These are phyloP conservation scores for Phytophthora cryptogea DNA, from an alignment of 352 stramenopile species.

Conservation along the genomic window DNA sequence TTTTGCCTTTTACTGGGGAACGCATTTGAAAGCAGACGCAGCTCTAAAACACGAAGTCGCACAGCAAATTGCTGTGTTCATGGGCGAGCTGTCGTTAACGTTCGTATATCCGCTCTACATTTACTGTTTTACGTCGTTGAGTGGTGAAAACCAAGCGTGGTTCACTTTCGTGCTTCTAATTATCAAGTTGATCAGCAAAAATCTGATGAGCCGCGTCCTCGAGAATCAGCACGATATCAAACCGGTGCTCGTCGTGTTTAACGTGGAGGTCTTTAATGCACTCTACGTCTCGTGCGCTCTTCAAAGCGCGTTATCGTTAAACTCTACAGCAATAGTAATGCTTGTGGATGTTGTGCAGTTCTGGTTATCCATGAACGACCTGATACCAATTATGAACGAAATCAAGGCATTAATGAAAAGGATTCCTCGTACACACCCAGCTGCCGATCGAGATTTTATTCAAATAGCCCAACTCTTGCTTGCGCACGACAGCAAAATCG, in stretches of 20 bases:
- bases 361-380: slow-evolving; percentile 3
- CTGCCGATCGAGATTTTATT: slow-evolving; percentile 5
- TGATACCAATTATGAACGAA: not conserved
- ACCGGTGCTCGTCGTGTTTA: slow-evolving; percentile 34
- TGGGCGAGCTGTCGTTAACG: slow-evolving; percentile 24
- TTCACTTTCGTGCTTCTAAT: slow-evolving; percentile 1
- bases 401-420: slow-evolving; percentile 2
- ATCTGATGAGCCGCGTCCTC: slow-evolving; percentile 18
- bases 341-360: not conserved
- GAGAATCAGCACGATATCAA: slow-evolving; percentile 21
- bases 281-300: slow-evolving; percentile 26
- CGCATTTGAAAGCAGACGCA: slow-evolving; percentile 19
- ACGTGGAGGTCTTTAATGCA: slow-evolving; percentile 33
- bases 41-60: slow-evolving; percentile 15
- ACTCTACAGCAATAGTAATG: slow-evolving; percentile 1
- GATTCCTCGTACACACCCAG: slow-evolving; percentile 2
- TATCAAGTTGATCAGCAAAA: slow-evolving; percentile 22
- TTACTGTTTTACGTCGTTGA: slow-evolving; percentile 4
- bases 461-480: slow-evolving; percentile 4
- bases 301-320: slow-evolving; percentile 8
- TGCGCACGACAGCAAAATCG: too few relatives aligned
- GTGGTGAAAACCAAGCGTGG: not conserved
- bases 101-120: slow-evolving; percentile 28
- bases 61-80: slow-evolving; percentile 17
- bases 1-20: slow-evolving; percentile 25